A percentile compares a stretch with the other conserved stretches of the same genome.
These are phyloP conservation scores for Dactylella cylindrospora DNA, from an alignment of 2,329 filamentous ascomycete species.

Conservation along the genomic window DNA sequence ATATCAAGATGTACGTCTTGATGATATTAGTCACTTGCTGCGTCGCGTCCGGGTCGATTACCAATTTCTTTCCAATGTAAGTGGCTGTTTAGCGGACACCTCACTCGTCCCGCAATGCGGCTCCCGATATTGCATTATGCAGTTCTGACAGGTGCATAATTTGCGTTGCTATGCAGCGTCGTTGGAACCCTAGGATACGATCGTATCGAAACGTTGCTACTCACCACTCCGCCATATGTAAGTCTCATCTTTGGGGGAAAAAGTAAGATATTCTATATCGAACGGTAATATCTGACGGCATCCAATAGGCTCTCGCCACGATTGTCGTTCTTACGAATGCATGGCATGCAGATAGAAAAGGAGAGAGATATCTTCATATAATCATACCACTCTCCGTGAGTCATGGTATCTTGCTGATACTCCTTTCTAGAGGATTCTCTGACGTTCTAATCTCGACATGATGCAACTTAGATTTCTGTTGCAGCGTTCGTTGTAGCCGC, in stretches of 20 bases:
- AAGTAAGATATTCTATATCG: neutral
- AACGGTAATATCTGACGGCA: neutral
- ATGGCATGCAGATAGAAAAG: conserved; percentile 70
- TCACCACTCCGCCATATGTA: conserved; percentile 68
- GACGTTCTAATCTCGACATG: too few species aligned
- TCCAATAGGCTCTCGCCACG: conserved; percentile 55
- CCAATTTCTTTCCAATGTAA: conserved; percentile 64
- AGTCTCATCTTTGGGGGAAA: too few species aligned
- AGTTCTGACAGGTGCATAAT: too few species aligned
- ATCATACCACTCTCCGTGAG: conserved; percentile 59
- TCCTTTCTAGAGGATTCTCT: too few species aligned
- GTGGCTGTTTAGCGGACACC: neutral
- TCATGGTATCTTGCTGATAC: neutral
- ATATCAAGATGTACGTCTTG: conserved; percentile 64
- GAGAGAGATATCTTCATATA: conserved; percentile 71
- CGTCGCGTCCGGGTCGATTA: conserved; percentile 62
- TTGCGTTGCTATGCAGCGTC: conserved; percentile 60
- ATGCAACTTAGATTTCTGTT: conserved; percentile 56
- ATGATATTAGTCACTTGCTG: conserved; percentile 63
- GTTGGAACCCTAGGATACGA: conserved; percentile 68
- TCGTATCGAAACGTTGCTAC: conserved; percentile 62
- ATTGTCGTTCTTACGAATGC: conserved; percentile 66
- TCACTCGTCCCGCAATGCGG: neutral
- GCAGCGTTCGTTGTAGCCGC: conserved; percentile 69
- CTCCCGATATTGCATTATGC: neutral